Evolutionary conservation across 306 rosid species (phyloP).

Genomic region (Rosa persica): DNA sequence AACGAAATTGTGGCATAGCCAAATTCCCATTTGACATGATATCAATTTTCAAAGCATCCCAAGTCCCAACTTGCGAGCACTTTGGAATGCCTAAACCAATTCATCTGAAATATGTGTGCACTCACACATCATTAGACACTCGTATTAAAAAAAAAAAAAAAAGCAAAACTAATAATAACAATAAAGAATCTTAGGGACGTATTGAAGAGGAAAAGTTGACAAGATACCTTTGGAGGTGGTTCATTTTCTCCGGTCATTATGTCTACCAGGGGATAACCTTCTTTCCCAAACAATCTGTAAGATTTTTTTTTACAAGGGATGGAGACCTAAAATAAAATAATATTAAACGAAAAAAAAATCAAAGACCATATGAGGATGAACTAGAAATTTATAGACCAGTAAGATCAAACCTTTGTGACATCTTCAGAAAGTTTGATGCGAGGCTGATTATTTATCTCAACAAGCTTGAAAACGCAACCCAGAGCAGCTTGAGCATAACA

Average conservation of each 20-base stretch:
- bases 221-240: conserved; percentile 86
- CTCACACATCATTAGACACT: not conserved
- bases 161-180: not conserved
- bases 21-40: not conserved
- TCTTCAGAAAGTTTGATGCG: conserved; percentile 99
- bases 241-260: conserved; percentile 94
- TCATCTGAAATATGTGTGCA: not conserved
- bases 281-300: conserved; percentile 87
- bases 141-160: not conserved
- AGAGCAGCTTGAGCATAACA: conserved; percentile 98
- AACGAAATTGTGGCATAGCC: not conserved
- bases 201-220: conserved; percentile 14
- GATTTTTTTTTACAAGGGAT: conserved; percentile 89
- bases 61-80: not conserved
- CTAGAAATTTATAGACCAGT: conserved; percentile 16
- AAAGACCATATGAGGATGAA: conserved; percentile 6
- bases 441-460: conserved; percentile 92
- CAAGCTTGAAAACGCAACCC: conserved; percentile 98
- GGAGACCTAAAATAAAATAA: conserved; percentile 68
- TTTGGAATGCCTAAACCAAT: not conserved
- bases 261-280: conserved; percentile 93
- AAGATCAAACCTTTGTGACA: conserved; percentile 79
- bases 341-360: not conserved
- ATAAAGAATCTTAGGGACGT: not conserved
- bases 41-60: not conserved